Base-by-base conservation (phyloP, 306 rosid species). In the Castanospermum australe region DNA sequence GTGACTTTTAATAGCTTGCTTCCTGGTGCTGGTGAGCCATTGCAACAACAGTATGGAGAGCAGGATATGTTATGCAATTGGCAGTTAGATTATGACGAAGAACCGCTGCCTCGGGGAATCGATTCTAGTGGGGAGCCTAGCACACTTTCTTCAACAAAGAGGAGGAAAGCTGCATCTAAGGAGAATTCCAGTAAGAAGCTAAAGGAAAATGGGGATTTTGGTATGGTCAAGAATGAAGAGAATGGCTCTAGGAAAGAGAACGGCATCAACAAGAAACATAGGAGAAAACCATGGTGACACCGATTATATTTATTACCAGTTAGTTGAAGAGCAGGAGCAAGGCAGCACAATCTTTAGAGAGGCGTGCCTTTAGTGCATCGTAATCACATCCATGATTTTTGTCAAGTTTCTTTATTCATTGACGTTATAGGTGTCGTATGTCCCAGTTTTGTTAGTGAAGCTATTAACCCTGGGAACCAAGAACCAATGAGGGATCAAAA, bases 11-110 rank as follows among this genome's bases (percentile, higher is more conserved):
- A 79, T 77, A 91, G 86, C 82, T 79, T 95, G 90, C 99, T 95
- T 82, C 99, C 98, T 3, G 98, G 99, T 75, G 99, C 97, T 18
- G 94, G 98, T 12, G 89, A 93, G 79, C 93, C 92, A 78, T 44
- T 92, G 67, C 84, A 81, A 41, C 78, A 51, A 6, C 85, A 79
- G 18, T 66, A 55, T 38, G 87, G 85, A 75, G 86, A 76, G 28
- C 76, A 71, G 17, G 96, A 84, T 75, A 87, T 93, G 38, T 57
- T 88, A 48, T 85, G 92, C 83, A 95, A 93, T 78, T 95, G 99
- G 99, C 92, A 83, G 78, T 64, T 91, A 0, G 86, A 88, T 76
- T 87, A 84, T 14, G 97, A 91, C 39, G 97, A 91, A 60, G 97
- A 95, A 30, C 90, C 94, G 5, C 85, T 95, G 36, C 99, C 98